Base-by-base conservation (phyloP, 2,329 filamentous ascomycete species). In the Colletotrichum sp. region DNA sequence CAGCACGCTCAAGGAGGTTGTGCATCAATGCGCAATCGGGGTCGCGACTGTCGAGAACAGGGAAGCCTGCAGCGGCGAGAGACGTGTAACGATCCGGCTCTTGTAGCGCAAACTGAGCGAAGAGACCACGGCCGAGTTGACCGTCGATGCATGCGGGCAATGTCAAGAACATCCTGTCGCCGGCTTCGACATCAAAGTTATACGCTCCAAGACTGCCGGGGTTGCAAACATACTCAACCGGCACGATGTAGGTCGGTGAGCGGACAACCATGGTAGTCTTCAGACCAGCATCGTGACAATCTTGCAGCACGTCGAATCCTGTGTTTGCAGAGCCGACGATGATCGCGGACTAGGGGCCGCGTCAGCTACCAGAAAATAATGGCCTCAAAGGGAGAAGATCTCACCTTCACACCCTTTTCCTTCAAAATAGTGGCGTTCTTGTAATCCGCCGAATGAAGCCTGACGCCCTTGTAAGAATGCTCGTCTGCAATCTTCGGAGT, bases 251-350 rank as follows among this genome's bases (percentile, higher is more conserved):
- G 1, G 84, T 86, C 4, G 82, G 81, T 1, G 83, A 85, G 3
- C 84, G 82, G 12, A 76, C 82, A 4, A 82, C 74, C 79, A 86
- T 84, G 12, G 83, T 85, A 1, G 81, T 82, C 26, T 77, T 24
- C 2, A 84, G 77, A 4, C 81, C 81, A 6, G 81, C 80, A 3
- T 69, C 57, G 65, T 81, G 73, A 71, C 82, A 85, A 72, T 86
- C 83, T 21, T 82, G 79, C 26, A 84, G 78, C 4, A 86, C 77
- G 78, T 87, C 85, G 66, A 88, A 87, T 7, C 83, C 85, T 2
- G 83, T 85, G 75, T 86, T 87, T 24, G 84, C 84, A 8, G 85
- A 84, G 32, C 85, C 85, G 48, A 85, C 79, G 15, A 86, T 79
- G 12, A 82, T 64, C 15, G 82, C 83, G 3, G 82, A 80, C 81